Percentiles rank a stretch among this genome's conserved stretches.
These are phyloP conservation scores for Besnoitia besnoiti DNA, from an alignment of 169 alveolate genomes.

Conservation along the genomic window DNA sequence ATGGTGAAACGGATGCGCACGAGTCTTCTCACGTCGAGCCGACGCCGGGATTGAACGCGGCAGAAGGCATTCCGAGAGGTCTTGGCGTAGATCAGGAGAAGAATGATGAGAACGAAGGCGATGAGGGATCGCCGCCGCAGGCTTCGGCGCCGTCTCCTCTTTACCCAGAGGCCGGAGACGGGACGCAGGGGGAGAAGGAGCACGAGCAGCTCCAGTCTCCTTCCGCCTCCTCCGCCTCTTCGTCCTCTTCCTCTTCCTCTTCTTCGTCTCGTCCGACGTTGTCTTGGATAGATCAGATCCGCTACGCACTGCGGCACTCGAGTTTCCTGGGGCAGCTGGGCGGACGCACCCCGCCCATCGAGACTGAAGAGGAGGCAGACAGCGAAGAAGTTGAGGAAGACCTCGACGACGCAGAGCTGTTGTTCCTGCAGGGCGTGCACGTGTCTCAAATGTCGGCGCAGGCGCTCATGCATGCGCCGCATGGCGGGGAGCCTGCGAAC, in stretches of 20 bases:
- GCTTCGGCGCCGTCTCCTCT: too few relatives aligned
- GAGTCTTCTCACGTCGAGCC: too few relatives aligned
- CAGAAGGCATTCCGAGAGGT: too few relatives aligned
- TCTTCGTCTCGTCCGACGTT: not conserved
- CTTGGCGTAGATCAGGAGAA: too few relatives aligned
- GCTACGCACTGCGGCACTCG: conserved; percentile 4
- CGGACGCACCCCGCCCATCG: not conserved
- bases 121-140: too few relatives aligned
- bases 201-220: too few relatives aligned
- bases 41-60: too few relatives aligned
- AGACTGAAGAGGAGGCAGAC: conserved; percentile 1
- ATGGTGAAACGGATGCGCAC: too few relatives aligned
- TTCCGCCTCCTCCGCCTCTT: not conserved
- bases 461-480: not conserved
- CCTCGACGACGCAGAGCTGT: conserved; percentile 4
- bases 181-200: too few relatives aligned
- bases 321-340: not conserved
- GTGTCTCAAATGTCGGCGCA: not conserved
- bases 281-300: conserved; percentile 14
- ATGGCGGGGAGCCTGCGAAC: conserved; percentile 21
- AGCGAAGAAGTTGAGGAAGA: not conserved
- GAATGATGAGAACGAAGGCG: too few relatives aligned
- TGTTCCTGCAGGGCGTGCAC: conserved; percentile 17
- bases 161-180: too few relatives aligned
- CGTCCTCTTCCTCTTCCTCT: not conserved